Evolutionary conservation across 2,329 filamentous ascomycete species (phyloP).

Genomic region (Albophoma yamanashiensis): DNA sequence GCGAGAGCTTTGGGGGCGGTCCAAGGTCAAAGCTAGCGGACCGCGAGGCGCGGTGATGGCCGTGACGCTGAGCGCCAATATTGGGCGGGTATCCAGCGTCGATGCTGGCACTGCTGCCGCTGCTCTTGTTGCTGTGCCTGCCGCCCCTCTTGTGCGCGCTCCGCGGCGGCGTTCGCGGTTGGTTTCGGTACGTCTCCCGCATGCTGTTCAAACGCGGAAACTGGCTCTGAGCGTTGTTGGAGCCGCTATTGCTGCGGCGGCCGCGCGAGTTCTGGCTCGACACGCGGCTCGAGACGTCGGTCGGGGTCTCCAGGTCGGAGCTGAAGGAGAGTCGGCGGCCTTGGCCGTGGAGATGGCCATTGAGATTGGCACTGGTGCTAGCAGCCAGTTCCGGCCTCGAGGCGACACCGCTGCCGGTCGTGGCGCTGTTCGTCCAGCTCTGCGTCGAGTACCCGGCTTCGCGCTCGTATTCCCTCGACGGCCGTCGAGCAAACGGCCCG

Average conservation of each 20-base stretch:
- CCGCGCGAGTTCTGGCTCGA: conserved; percentile 44
- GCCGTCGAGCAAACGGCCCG: not conserved
- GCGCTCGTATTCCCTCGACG: conserved; percentile 12
- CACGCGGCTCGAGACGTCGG: conserved; percentile 43
- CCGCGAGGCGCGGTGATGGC: conserved; percentile 31
- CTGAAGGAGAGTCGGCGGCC: conserved; percentile 42
- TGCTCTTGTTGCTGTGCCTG: conserved; percentile 64
- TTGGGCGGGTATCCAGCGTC: conserved; percentile 49
- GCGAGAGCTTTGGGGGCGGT: conserved; percentile 12
- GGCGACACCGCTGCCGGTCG: not conserved
- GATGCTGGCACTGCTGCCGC: conserved; percentile 50
- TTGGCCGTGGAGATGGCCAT: not conserved
- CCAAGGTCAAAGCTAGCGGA: conserved; percentile 69
- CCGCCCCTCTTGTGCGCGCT: conserved; percentile 39
- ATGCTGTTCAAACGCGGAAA: conserved; percentile 54
- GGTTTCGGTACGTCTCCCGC: conserved; percentile 31
- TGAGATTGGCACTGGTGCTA: not conserved
- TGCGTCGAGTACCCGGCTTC: conserved; percentile 9
- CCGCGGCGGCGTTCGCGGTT: conserved; percentile 30
- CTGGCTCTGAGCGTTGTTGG: conserved; percentile 55
- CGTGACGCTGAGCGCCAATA: conserved; percentile 44
- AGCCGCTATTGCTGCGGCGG: conserved; percentile 71
- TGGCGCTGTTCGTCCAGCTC: not conserved
- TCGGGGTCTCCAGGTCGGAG: conserved; percentile 46
- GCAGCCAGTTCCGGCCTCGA: not conserved